Evolutionary conservation across 2,329 filamentous ascomycete species (phyloP).

Genomic region (Cladophialophora yegresii): DNA sequence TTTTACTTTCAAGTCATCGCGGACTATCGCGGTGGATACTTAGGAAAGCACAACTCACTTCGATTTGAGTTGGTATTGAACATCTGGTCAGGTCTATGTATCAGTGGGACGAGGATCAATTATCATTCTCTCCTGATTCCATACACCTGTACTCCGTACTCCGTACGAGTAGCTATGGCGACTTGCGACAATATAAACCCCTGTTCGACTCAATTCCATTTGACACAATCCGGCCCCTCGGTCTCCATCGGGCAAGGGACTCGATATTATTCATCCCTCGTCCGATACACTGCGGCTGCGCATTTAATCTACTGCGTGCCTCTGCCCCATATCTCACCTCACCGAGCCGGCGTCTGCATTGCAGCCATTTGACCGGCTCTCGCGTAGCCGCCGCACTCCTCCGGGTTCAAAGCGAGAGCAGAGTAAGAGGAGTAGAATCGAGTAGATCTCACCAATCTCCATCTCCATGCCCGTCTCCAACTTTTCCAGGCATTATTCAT

Average conservation of each 20-base stretch:
- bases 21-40: background rate
- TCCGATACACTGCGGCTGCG: background rate
- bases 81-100: background rate
- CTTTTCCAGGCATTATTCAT: constrained; percentile 1
- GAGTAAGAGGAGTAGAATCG: constrained; percentile 5
- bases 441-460: background rate
- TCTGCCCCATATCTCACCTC: constrained; percentile 12
- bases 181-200: background rate
- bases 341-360: constrained; percentile 13
- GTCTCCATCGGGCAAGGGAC: constrained; percentile 2
- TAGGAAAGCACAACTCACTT: background rate
- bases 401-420: constrained; percentile 1
- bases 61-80: background rate
- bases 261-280: constrained; percentile 12
- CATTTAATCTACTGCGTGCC: background rate
- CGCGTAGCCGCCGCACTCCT: constrained; percentile 13
- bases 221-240: constrained; percentile 20
- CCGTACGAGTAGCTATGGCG: background rate
- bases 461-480: constrained; percentile 12
- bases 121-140: constrained; percentile 2
- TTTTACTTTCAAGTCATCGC: background rate
- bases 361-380: constrained; percentile 10
- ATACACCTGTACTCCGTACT: background rate
- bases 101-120: background rate
- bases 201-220: constrained; percentile 1